Evolutionary conservation across 257 asterid genomes (phyloP), one percentile per base, ranked within the genome.

Genomic region (Coffea canephora): DNA sequence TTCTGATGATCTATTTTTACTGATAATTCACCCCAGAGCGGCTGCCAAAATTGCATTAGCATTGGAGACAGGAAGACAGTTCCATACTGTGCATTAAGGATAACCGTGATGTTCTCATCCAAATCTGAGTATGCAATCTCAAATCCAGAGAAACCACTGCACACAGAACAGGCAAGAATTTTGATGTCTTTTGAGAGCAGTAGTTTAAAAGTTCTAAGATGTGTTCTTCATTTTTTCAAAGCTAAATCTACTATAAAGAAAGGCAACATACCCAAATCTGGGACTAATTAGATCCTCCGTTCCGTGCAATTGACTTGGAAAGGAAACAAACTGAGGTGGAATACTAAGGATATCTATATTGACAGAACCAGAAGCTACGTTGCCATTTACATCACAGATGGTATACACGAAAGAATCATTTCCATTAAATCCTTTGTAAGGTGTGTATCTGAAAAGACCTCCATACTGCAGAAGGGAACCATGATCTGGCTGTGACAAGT

Each of bases 131-230:
- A 93, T 1, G 62, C 78, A n/a, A 95, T 83, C 83, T 84, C 88
- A 71, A 95, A 87, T 79, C 99, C 99, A 54, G 90, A 73, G 85
- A 91, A 92, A 59, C 98, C 99, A 71, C 99, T 95, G 96, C 87
- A 86, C 69, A 68, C 31, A 82, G 19, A 79, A 78, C 46, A 57
- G 39, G 71, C 0, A 25, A 67, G 13, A n/a, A 83, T 15, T 57
- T 12, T 61, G 46, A 4, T 18, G 48, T 46, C 54, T 66, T n/a
- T 6, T 18, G 19, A 18, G 48, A 67, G 36, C 12, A 43, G 54
- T 36, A 68, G 27, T 66, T 64, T 41, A 50, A 76, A 46, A 19
- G 65, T 62, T 43, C 39, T 61, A n/a, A 65, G 71, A 36, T 6
- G 34, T 36, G 9, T 62, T 75, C 70, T 69, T 66, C 5, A 66